Conservation (phyloP, 108 stramenopile species). For the Nitzschia palea region DNA sequence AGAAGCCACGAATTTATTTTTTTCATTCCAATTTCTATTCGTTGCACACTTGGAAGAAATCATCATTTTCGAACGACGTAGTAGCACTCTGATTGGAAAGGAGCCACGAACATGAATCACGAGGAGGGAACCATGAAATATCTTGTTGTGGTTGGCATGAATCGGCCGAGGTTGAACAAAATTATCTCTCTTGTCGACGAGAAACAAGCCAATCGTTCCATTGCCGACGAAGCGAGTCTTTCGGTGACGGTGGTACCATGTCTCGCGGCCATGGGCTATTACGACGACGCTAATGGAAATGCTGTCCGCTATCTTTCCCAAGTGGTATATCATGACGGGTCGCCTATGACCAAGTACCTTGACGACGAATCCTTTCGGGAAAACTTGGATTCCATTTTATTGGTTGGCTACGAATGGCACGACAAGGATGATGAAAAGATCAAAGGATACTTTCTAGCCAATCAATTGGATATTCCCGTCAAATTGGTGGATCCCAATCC, state of each 20-base stretch:
- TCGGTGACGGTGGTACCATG: conserved; percentile 44
- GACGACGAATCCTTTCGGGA: conserved; percentile 32
- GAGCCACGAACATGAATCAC: too few species aligned
- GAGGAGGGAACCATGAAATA: not conserved
- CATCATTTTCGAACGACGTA: too few species aligned
- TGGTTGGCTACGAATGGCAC: conserved; percentile 52
- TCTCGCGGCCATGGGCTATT: conserved; percentile 69
- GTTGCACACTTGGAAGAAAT: too few species aligned
- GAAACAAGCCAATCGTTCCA: conserved; percentile 9
- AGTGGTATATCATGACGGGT: conserved; percentile 62
- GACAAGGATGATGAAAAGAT: conserved; percentile 54
- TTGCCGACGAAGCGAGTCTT: conserved; percentile 32
- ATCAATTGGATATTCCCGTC: conserved; percentile 20
- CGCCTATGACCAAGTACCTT: conserved; percentile 37
- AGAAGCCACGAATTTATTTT: too few species aligned
- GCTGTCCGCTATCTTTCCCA: conserved; percentile 59
- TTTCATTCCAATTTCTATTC: too few species aligned
- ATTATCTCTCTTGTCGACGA: conserved; percentile 28
- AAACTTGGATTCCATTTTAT: conserved; percentile 21
- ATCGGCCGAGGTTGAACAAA: conserved; percentile 34
- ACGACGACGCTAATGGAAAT: conserved; percentile 49
- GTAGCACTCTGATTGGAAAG: too few species aligned
- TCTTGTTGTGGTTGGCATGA: conserved; percentile 32
- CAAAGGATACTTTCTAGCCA: conserved; percentile 40
- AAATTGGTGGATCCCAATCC: conserved; percentile 53